Conservation (phyloP, 1,284 basidiomycete species). For the Naganishia cerealis region DNA sequence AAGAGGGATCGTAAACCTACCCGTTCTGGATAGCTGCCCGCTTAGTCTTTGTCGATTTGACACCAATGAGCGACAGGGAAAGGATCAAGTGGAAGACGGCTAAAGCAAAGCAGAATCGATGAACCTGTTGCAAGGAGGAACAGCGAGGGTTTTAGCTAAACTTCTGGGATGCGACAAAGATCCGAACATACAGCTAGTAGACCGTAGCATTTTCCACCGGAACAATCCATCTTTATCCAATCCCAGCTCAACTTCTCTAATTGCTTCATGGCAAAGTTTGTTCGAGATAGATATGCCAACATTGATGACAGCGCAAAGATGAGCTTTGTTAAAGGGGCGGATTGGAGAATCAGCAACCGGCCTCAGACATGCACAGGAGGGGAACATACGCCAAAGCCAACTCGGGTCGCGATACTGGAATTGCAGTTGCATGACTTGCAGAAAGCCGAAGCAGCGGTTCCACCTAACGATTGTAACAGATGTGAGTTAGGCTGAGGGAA, state of each 20-base stretch:
- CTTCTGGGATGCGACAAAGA: neutral
- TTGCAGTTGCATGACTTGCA: constrained; percentile 99
- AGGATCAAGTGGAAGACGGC: constrained; percentile 84
- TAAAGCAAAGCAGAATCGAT: constrained; percentile 94
- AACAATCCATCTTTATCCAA: constrained; percentile 97
- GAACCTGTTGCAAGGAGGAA: constrained; percentile 64
- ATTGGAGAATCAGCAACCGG: constrained; percentile 6
- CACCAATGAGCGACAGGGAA: constrained; percentile 75
- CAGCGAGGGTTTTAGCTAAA: constrained; percentile 8
- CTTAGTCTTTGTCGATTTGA: constrained; percentile 84
- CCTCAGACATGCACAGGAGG: constrained; percentile 26
- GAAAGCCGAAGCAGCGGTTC: constrained; percentile 79
- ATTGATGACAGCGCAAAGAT: constrained; percentile 96
- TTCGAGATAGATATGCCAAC: constrained; percentile 93
- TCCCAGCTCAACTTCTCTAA: constrained; percentile 92
- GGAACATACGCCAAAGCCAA: constrained; percentile 80
- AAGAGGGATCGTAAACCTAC: constrained; percentile 56
- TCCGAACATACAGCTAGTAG: constrained; percentile 76
- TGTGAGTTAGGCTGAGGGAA: neutral
- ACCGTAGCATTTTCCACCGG: constrained; percentile 89
- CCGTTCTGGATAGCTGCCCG: constrained; percentile 95
- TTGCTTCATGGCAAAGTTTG: constrained; percentile 78
- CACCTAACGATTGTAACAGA: constrained; percentile 37
- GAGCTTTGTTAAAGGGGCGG: constrained; percentile 59
- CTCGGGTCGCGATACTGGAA: constrained; percentile 93